Evolutionary conservation across 2,329 filamentous ascomycete genomes (phyloP), one percentile per base, ranked within the genome.

Genomic region (Pseudogymnoascus sp.): DNA sequence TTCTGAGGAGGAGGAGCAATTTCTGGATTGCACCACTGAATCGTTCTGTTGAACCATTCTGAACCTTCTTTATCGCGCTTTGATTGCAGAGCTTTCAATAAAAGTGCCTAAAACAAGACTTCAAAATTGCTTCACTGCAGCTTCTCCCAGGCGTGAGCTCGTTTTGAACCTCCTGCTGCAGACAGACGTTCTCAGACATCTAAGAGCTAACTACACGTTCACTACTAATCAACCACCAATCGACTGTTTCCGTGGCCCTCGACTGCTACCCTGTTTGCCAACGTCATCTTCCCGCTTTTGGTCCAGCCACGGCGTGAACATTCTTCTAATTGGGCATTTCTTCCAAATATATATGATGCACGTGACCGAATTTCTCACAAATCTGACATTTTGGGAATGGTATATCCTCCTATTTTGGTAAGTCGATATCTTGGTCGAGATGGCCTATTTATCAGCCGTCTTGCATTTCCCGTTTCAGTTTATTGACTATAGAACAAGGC

Each of bases 401-500:
- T 23, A 38, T 60, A 62, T 62, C 53, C 44, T 62, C 37, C 23
- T 64, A 42, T 33, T 59, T 44, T 53, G 35, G 60, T 62, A 35
- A 35, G 33, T 59, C 47, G 14, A 28, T 31, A 33, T 56, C 37
- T 35, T 23, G 11, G 40, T 28, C 18, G 38, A 33, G 21, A 37
- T 59, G 12, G 18, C n/a, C 23, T 37, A 40, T 23, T 44, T 21
- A 62, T 50, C 61, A 37, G 53, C 21, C 33, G 3, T 25, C 42
- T 33, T 47, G 42, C 21, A 47, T 47, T 23, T 47, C 12, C 10
- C 5, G 21, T 47, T 64, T 60, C 35, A 69, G 62, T 47, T 47
- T 47, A 47, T 23, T 47, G 12, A 47, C 42, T 18, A 47, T 18
- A 47, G 12, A 47, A 47, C 21, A 47, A 96, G 92, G 85, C 72